These are phyloP conservation scores for Porphyrellus cyaneotinctus DNA, from an alignment of 768 basidiomycete genomes.

Conservation along the genomic window DNA sequence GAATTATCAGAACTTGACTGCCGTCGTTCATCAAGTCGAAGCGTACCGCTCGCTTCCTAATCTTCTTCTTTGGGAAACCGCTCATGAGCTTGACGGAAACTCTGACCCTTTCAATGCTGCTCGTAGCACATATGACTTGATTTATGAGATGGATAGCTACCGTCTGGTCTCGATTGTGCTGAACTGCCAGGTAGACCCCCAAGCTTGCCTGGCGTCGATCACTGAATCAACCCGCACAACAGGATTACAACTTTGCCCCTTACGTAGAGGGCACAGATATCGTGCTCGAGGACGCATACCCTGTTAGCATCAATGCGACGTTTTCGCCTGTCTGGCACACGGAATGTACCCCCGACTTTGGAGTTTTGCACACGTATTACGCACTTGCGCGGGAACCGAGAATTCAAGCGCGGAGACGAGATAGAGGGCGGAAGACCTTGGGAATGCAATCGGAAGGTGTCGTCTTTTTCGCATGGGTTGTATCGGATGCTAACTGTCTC, in stretches of 20 bases:
- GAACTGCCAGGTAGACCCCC: conserved; percentile 37
- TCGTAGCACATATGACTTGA: conserved; percentile 39
- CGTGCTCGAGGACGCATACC: conserved; percentile 46
- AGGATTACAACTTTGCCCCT: conserved; percentile 59
- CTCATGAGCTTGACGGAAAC: conserved; percentile 69
- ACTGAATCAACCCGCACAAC: not conserved
- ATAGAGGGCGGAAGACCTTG: conserved; percentile 78
- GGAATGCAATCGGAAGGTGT: conserved; percentile 86
- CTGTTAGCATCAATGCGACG: conserved; percentile 55
- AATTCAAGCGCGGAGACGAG: conserved; percentile 89
- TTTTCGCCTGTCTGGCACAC: conserved; percentile 59
- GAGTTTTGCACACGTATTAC: conserved; percentile 86
- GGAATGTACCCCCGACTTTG: conserved; percentile 57
- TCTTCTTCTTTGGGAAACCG: conserved; percentile 68
- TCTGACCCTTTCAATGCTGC: conserved; percentile 64
- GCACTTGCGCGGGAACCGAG: conserved; percentile 98
- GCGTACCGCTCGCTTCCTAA: conserved; percentile 62
- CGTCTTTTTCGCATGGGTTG: conserved; percentile 2
- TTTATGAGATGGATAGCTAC: conserved; percentile 50
- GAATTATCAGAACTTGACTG: conserved; percentile 59
- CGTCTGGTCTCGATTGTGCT: conserved; percentile 55
- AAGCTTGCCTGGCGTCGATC: too few relatives aligned
- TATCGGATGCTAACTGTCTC: not conserved
- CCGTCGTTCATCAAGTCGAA: conserved; percentile 61
- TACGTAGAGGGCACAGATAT: conserved; percentile 66